phyloP scores from a whole-genome alignment of 148 eudicot genomes.

The Fagopyrum tataricum region DNA sequence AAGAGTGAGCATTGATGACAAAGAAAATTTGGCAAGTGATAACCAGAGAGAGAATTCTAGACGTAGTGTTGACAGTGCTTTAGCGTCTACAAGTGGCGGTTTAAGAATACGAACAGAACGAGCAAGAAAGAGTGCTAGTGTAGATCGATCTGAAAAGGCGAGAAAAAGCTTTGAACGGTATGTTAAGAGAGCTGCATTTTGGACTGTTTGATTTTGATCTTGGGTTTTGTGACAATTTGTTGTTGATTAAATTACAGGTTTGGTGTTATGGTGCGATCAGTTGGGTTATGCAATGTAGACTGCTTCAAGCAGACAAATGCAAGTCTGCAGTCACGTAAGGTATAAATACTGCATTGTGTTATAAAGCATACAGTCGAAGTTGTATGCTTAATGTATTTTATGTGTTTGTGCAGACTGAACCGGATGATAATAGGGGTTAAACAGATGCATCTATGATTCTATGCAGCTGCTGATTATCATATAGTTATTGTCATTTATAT shows the following conservation, averaged over 20 bases:
- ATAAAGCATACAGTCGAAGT: background rate
- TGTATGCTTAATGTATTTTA: background rate
- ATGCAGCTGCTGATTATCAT: background rate
- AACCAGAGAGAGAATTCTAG: slow-evolving; percentile 14
- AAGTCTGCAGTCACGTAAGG: slow-evolving; percentile 18
- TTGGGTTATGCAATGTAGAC: slow-evolving; percentile 57
- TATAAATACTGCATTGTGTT: background rate
- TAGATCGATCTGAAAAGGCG: slow-evolving; percentile 37
- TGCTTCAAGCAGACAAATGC: slow-evolving; percentile 56
- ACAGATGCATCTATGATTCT: background rate
- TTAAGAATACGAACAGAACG: slow-evolving; percentile 14
- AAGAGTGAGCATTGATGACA: slow-evolving; percentile 11
- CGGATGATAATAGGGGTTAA: background rate
- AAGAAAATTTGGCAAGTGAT: background rate
- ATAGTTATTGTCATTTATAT: background rate
- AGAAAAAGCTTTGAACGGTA: slow-evolving; percentile 69
- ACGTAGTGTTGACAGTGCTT: slow-evolving; percentile 20
- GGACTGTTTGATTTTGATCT: background rate
- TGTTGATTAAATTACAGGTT: slow-evolving; percentile 34
- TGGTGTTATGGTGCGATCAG: slow-evolving; percentile 60
- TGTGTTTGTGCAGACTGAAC: background rate
- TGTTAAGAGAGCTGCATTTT: background rate
- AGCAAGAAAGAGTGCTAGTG: slow-evolving; percentile 33
- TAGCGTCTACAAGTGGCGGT: background rate
- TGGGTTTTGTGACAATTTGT: background rate